Evolutionary conservation across 495 filamentous ascomycete species (phyloP), one percentile per base, ranked within the genome.

Genomic region (Penicillium angulare): DNA sequence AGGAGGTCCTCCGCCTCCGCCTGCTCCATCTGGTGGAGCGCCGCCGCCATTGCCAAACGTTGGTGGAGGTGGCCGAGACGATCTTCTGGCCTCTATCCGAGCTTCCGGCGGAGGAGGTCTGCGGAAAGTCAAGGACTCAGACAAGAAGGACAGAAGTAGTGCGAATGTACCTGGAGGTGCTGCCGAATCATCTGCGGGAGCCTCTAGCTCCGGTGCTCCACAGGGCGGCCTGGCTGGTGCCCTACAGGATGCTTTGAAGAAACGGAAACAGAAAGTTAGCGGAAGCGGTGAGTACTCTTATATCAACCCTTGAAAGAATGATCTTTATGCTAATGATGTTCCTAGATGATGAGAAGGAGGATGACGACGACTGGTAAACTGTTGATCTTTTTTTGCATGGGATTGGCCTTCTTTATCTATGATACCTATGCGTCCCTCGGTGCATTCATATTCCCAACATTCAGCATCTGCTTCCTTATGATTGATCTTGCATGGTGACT

Each of bases 221-320:
- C 74, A 80, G 23, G 87, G 82, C 50, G 82, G 85, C 4, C 77
- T 97, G 79, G 88, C 88, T 21, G 87, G 86, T 68, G 90, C 90
- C 43, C 71, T 97, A 50, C 87, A 88, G 50, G 83, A 82, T 47
- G 88, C 86, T 38, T 70, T 92, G 52, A 80, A 81, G 53, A 82
- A 88, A 72, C 75, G 91, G 71, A 95, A 95, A 73, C 80, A 87
- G 71, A 92, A 91, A 76, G 91, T 95, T 62, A 86, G 87, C 65
- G 80, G 84, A 63, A 93, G 88, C 74, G 91, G 91, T 97, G 86
- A 81, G 90, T 86, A 41, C 43, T 39, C 29, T 33, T 7, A 47
- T 20, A 21, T n/a, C 32, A 34, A 20, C 15, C 4, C 8, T 47
- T 27, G 4, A 13, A 34, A 17, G 31, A 26, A 21, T 43, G 16